phyloP scores from a whole-genome alignment of 257 asterid genomes.

The Penstemon newberryi region DNA sequence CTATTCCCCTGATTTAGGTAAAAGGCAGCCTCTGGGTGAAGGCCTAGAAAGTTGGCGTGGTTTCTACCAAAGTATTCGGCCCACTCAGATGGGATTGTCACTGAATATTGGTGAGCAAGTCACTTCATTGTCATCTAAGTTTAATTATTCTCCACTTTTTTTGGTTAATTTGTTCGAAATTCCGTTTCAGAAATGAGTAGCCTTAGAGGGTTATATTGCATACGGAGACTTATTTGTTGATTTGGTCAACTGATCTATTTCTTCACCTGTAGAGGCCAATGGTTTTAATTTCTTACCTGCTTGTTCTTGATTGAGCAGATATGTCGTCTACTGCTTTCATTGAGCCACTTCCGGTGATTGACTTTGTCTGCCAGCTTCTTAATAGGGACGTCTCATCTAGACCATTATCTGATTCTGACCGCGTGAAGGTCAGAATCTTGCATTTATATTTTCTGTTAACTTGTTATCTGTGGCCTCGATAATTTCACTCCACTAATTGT shows the following conservation, averaged over 20 bases:
- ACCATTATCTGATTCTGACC: constrained; percentile 89
- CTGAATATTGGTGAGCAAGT: constrained; percentile 71
- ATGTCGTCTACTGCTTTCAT: constrained; percentile 98
- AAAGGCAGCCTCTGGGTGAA: constrained; percentile 85
- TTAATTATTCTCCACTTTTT: not conserved
- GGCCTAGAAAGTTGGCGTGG: constrained; percentile 99
- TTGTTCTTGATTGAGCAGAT: constrained; percentile 47
- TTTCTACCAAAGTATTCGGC: constrained; percentile 94
- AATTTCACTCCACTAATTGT: no score
- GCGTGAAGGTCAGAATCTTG: constrained; percentile 65
- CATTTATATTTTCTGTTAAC: not conserved
- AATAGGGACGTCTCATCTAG: constrained; percentile 74
- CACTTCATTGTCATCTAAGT: not conserved
- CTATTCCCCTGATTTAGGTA: constrained; percentile 76
- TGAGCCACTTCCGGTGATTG: constrained; percentile 91
- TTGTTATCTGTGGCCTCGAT: no score
- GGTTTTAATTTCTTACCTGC: no score
- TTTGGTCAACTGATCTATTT: no score
- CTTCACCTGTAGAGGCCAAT: not conserved
- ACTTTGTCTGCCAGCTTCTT: constrained; percentile 80
- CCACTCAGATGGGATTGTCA: constrained; percentile 97
- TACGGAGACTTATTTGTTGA: no score
- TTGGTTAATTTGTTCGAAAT: constrained; percentile 3
- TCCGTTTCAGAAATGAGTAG: not conserved
- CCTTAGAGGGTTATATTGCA: not conserved